Conservation (phyloP, 306 rosid species). For the Corylus heterophylla region DNA sequence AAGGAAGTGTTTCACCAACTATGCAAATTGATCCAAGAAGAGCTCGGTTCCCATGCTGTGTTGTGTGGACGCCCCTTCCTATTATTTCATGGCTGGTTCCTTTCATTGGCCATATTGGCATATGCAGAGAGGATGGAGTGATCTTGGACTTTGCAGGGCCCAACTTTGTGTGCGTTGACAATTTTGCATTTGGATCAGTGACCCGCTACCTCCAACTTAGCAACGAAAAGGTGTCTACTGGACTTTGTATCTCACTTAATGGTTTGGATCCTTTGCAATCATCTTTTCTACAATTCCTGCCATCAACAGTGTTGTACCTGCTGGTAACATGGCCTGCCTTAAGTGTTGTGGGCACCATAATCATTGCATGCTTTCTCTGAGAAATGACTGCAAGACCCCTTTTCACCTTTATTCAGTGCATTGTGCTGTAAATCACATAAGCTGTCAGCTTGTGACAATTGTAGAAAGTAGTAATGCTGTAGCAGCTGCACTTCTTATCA, state of each 20-base stretch:
- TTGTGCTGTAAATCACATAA: conserved; percentile 21
- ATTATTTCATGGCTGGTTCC: conserved; percentile 91
- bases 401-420: conserved; percentile 24
- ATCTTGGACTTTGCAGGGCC: conserved; percentile 98
- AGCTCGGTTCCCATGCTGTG: conserved; percentile 84
- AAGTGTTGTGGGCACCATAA: conserved; percentile 2
- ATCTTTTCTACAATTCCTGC: not conserved
- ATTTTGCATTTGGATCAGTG: conserved; percentile 82
- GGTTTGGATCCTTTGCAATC: not conserved
- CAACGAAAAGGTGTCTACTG: conserved; percentile 60
- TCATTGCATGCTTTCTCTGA: conserved; percentile 15
- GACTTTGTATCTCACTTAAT: conserved; percentile 2
- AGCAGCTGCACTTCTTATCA: conserved; percentile 20
- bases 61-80: conserved; percentile 99
- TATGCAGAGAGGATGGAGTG: conserved; percentile 95
- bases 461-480: conserved; percentile 10
- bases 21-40: conserved; percentile 71
- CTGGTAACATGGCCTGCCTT: conserved; percentile 17
- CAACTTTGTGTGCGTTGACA: conserved; percentile 80
- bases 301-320: conserved; percentile 3
- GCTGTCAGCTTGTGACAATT: conserved; percentile 7
- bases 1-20: conserved; percentile 38
- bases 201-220: conserved; percentile 73
- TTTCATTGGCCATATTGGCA: conserved; percentile 91
- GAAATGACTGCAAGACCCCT: conserved; percentile 10